These are phyloP conservation scores for Trametes cubensis DNA, from an alignment of 768 basidiomycete genomes.

Conservation along the genomic window DNA sequence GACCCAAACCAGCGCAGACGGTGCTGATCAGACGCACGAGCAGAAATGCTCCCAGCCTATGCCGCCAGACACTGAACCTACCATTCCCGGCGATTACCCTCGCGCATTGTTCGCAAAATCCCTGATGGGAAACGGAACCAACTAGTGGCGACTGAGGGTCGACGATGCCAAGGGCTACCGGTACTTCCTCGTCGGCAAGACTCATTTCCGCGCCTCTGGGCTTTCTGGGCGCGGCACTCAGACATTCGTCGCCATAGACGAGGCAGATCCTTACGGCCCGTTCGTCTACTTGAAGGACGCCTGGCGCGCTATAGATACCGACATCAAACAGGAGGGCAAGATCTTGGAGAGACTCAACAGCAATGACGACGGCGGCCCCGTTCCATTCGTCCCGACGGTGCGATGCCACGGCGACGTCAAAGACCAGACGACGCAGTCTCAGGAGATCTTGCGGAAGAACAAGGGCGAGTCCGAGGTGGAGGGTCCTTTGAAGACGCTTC, in stretches of 20 bases:
- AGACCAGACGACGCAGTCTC: not conserved
- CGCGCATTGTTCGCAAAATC: constrained; percentile 4
- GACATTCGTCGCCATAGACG: constrained; percentile 3
- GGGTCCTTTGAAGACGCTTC: not conserved
- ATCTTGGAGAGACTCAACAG: not conserved
- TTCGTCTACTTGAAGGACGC: constrained; percentile 11
- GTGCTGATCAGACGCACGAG: too few species aligned
- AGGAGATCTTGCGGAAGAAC: not conserved
- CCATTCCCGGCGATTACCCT: not conserved
- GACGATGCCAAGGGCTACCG: not conserved
- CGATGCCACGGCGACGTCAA: not conserved
- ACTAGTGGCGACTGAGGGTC: not conserved
- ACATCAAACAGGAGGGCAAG: not conserved
- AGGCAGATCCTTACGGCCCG: not conserved
- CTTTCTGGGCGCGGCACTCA: constrained; percentile 7
- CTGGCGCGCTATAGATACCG: not conserved
- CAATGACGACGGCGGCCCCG: too few species aligned
- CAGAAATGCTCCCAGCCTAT: too few species aligned
- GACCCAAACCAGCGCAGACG: too few species aligned
- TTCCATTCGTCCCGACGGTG: not conserved
- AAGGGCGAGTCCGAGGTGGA: not conserved
- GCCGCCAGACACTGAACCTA: not conserved
- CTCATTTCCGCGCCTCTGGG: not conserved
- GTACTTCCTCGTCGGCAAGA: constrained; percentile 5
- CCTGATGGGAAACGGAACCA: not conserved